Evolutionary conservation across 2,329 filamentous ascomycete genomes (phyloP).

Genomic region (Ophiostoma piceae): DNA sequence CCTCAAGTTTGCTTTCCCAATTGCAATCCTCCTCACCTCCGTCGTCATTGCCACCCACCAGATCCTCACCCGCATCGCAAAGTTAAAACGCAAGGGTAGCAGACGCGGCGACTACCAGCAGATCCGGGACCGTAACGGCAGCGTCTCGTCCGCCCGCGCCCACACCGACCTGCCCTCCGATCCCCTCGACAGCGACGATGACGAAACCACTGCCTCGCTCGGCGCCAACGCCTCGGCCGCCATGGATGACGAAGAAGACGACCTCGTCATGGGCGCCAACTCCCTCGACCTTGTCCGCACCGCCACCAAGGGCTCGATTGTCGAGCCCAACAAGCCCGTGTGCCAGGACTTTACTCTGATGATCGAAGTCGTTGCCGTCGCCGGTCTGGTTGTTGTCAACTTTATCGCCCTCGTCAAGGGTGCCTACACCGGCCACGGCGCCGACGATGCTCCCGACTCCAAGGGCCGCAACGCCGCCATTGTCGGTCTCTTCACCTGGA

Average conservation of each 20-base stretch:
- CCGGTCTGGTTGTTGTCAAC: slow-evolving; percentile 66
- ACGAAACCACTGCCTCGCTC: slow-evolving; percentile 48
- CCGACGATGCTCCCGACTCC: slow-evolving; percentile 43
- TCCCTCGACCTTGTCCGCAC: slow-evolving; percentile 53
- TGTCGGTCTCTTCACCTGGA: slow-evolving; percentile 68
- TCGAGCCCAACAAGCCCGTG: slow-evolving; percentile 69
- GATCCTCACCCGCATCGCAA: slow-evolving; percentile 48
- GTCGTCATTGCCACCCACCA: slow-evolving; percentile 60
- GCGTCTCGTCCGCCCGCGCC: slow-evolving; percentile 31
- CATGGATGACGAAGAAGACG: slow-evolving; percentile 42
- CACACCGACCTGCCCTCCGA: slow-evolving; percentile 48
- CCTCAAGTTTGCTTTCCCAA: slow-evolving; percentile 72
- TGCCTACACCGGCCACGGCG: slow-evolving; percentile 46
- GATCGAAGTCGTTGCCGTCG: slow-evolving; percentile 69
- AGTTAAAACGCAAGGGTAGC: slow-evolving; percentile 42
- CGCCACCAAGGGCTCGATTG: slow-evolving; percentile 56
- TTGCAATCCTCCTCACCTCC: slow-evolving; percentile 65
- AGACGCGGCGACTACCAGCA: slow-evolving; percentile 20
- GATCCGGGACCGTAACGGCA: slow-evolving; percentile 20
- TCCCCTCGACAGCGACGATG: slow-evolving; percentile 38
- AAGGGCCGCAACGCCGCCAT: slow-evolving; percentile 50
- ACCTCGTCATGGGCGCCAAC: slow-evolving; percentile 52
- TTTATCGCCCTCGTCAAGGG: slow-evolving; percentile 57
- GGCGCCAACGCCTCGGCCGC: slow-evolving; percentile 14
- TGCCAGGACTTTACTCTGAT: slow-evolving; percentile 66